Base-by-base conservation (phyloP, 495 filamentous ascomycete species). In the Astrothelium subdiscretum region DNA sequence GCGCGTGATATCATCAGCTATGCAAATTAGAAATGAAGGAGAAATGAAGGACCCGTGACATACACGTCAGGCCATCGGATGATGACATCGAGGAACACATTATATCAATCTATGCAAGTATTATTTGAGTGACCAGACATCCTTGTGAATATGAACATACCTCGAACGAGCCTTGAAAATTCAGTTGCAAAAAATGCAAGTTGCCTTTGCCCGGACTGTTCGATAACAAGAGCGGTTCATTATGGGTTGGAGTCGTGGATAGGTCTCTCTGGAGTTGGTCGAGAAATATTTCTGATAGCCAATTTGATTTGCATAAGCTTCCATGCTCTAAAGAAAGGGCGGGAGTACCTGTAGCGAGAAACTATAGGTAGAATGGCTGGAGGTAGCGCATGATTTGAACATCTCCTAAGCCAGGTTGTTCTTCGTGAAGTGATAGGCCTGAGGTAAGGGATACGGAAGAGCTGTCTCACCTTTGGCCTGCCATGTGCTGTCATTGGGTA, bases 1-100 rank as follows among this genome's bases (percentile, higher is more conserved):
- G 62, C 81, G 70, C 22, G 85, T 86, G 20, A 98, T 70, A 63
- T 84, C 82, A 54, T 85, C 81, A 79, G 1, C 85, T 82, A 22
- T 90, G 92, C 51, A 76, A 83, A 63, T 40, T 15, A 40, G 35
- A 40, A 6, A 40, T 40, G 35, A 40, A 40, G 35, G 35, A 40
- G 35, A 40, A 40, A 40, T 15, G 35, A 40, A 40, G 35, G 35
- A 40, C 35, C 15, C 15, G 35, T 15, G 35, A 40, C 35, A 40
- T 40, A 40, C 35, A 40, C 35, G 35, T 40, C 35, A 40, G 35
- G 15, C 35, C 35, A 40, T 40, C 35, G 35, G 15, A 40, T 40
- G 15, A 40, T 40, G 35, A 40, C 35, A 15, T 40, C 35, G 35
- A 40, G 35, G 35, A 40, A 40, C 35, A 40, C 35, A 40, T 15